Evolutionary conservation across 2,329 filamentous ascomycete genomes (phyloP), one percentile per base, ranked within the genome.

Genomic region (Ophiostoma montium): DNA sequence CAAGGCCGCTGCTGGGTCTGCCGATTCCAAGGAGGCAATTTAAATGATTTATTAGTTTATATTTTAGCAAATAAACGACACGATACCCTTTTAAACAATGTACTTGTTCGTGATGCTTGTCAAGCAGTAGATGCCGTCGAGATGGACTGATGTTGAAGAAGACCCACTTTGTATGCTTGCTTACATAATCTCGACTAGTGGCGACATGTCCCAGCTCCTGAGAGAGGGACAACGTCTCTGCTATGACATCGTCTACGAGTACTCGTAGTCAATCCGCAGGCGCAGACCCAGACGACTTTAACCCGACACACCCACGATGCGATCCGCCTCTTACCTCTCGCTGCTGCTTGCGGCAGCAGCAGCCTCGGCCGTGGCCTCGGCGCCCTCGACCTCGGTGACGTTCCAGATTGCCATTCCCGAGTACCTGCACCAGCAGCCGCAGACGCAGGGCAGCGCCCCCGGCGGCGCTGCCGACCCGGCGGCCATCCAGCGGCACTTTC

Each of bases 1-100:
- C 67, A 75, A 78, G 61, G 73, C 76, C 23, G 74, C 76, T 8
- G 59, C 65, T 21, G 73, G 69, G 8, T 67, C n/a, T 65, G 36
- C 61, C 8, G 58, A 61, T 42, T 62, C 58, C 11, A 45, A 35
- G 2, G n/a, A 27, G 23, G 23, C 4, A 8, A 27, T 27, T 27
- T n/a, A n/a, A n/a, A n/a, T n/a, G n/a, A n/a, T n/a, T n/a, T n/a
- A n/a, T n/a, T n/a, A n/a, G n/a, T n/a, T n/a, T n/a, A n/a, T n/a
- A n/a, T n/a, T n/a, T n/a, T n/a, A n/a, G n/a, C 38, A 42, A 42
- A 42, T 30, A 42, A 41, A 42, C n/a, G n/a, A n/a, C n/a, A n/a
- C n/a, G n/a, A n/a, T n/a, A n/a, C n/a, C n/a, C n/a, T n/a, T n/a
- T n/a, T n/a, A n/a, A n/a, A n/a, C n/a, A n/a, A n/a, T n/a, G n/a